Evolutionary conservation across 305 asterid genomes (phyloP), one percentile per base, ranked within the genome.

Genomic region (Coffea humblotiana): DNA sequence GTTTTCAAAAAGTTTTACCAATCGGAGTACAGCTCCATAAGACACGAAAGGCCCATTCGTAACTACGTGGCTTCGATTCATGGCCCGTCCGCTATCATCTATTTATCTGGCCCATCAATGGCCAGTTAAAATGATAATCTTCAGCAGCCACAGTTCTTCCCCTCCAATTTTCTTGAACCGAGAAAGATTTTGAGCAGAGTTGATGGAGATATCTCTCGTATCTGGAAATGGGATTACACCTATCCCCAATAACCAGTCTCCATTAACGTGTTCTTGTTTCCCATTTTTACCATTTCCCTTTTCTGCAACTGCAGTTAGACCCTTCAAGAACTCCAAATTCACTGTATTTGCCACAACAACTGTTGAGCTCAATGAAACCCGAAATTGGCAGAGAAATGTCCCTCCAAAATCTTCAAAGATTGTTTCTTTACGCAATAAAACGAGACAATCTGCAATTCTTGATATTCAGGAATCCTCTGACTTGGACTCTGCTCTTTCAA

Each of bases 401-500:
- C 72, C 86, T 15, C 6, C 71, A 73, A 74, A 52, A 21, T 25
- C 80, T 47, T 51, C 87, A 23, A 84, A 84, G 78, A 82, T 75
- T 70, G 85, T 56, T 16, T 75, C 84, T 3, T 81, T 82, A 77
- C 75, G 86, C n/a, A 63, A 60, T 32, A 82, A 75, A 76, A 49
- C 80, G 43, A 90, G 88, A 71, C 88, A 92, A 81, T 87, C 92
- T 25, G 94, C 94, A 67, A 82, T 93, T 87, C 80, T 66, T 68
- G 97, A 95, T 72, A 86, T 95, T 83, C 96, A 89, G 81, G 77
- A 89, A 51, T 88, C 97, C 32, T 73, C 97, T 79, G 91, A 93
- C 70, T 72, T 92, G 94, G 88, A 78, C 29, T 83, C 93, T 81
- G 95, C 97, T 89, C 99, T 92, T 72, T 63, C 79, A 75, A 94